Evolutionary conservation across 2,329 filamentous ascomycete species (phyloP), one percentile per base, ranked within the genome.

Genomic region (Ophiobolus disseminans): DNA sequence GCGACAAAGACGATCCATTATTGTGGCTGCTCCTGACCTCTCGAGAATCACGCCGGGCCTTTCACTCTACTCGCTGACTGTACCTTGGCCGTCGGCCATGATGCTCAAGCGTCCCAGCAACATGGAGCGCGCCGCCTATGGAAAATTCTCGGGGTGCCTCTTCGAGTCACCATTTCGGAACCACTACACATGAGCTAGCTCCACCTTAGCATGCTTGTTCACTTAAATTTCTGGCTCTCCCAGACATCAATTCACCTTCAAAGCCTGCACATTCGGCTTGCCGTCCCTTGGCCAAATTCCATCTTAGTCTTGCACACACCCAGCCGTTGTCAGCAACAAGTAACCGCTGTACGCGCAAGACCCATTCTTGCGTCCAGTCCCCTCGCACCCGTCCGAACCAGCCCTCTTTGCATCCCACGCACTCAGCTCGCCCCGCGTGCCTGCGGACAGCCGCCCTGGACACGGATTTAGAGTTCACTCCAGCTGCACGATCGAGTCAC

Each of bases 91-190:
- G 58, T 32, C 56, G 55, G 46, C 55, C 57, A 49, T 48, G 40
- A 50, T 32, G 41, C 39, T 45, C 47, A 46, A 26, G 26, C 40
- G 40, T 60, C 35, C 45, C 47, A 58, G 42, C 48, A 58, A 48
- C 38, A 54, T 52, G 57, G 47, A 30, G 39, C 54, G 39, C 58
- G 46, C 50, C 46, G 52, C 53, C 54, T 36, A 16, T 49, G 57
- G 36, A 54, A 56, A 59, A 55, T 60, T 60, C 51, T 63, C 58
- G 55, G 61, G 41, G 26, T 55, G 37, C 50, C 55, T 50, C 19
- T 57, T 62, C 48, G 65, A 69, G 62, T 67, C 65, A 66, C 55
- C 52, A 61, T 39, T 43, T 53, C 55, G 53, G 48, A 45, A 32
- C 19, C 25, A 43, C 32, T 48, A 42, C 51, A 48, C 47, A 10